These are phyloP conservation scores for Ceratocystiopsis sp. DNA, from an alignment of 2,329 filamentous ascomycete genomes.

Conservation along the genomic window DNA sequence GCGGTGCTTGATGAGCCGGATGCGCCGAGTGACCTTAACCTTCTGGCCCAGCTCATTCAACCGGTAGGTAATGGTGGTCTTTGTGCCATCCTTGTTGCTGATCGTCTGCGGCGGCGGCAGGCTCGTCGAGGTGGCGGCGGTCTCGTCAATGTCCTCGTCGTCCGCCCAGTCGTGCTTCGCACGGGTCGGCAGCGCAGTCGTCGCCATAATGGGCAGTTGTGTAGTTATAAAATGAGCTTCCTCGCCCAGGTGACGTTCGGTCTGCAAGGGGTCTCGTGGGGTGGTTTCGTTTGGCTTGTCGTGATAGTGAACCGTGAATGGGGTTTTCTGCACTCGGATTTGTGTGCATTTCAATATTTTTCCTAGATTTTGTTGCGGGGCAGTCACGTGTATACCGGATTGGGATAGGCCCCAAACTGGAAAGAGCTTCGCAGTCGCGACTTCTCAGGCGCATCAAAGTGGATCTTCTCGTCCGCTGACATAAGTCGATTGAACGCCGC, in stretches of 20 bases:
- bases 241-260: background rate
- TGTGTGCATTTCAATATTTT: too few relatives aligned
- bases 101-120: constrained; percentile 80
- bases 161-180: constrained; percentile 75
- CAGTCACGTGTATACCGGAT: too few relatives aligned
- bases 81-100: constrained; percentile 95
- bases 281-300: too few relatives aligned
- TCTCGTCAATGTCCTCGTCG: constrained; percentile 75
- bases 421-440: too few relatives aligned
- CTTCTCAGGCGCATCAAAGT: too few relatives aligned
- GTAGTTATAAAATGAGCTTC: background rate
- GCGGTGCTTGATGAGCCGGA: constrained; percentile 80
- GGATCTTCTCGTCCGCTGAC: too few relatives aligned
- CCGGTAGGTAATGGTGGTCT: constrained; percentile 80
- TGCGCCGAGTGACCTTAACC: constrained; percentile 91
- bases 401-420: too few relatives aligned
- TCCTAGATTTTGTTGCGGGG: too few relatives aligned
- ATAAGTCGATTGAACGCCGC: too few relatives aligned
- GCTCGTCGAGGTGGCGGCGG: constrained; percentile 27
- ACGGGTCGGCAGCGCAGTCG: constrained; percentile 7
- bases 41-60: constrained; percentile 90
- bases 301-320: too few relatives aligned
- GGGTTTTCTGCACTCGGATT: too few relatives aligned
- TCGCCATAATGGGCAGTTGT: constrained; percentile 5
- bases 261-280: too few relatives aligned